These are phyloP conservation scores for Skeletonema costatum DNA, from an alignment of 108 stramenopile species.

Conservation along the genomic window DNA sequence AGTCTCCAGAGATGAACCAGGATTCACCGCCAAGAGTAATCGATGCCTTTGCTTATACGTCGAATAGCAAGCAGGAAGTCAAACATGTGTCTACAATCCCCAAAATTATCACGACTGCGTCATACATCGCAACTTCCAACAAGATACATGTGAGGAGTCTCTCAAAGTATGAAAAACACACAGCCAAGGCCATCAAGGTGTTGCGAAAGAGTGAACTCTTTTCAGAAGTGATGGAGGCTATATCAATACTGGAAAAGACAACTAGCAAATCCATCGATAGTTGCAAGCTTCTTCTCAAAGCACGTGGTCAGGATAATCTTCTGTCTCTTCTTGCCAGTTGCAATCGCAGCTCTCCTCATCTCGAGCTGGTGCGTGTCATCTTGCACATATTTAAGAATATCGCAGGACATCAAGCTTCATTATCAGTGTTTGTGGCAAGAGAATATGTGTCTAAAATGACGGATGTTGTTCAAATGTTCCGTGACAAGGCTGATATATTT, in stretches of 20 bases:
- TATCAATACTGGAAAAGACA: slow-evolving; percentile 65
- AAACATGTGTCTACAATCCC: neutral
- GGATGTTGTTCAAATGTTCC: slow-evolving; percentile 87
- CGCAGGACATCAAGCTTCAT: slow-evolving; percentile 47
- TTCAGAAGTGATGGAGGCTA: slow-evolving; percentile 74
- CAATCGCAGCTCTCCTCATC: slow-evolving; percentile 91
- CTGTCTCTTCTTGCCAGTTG: slow-evolving; percentile 74
- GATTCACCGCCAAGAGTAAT: slow-evolving; percentile 21
- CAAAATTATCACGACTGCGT: neutral
- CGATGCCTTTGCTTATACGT: neutral
- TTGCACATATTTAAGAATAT: slow-evolving; percentile 81
- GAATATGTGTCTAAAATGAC: slow-evolving; percentile 62
- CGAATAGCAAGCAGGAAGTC: neutral
- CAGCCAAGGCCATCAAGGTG: slow-evolving; percentile 49
- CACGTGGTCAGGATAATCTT: slow-evolving; percentile 68
- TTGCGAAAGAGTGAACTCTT: slow-evolving; percentile 66
- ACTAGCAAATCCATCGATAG: slow-evolving; percentile 70
- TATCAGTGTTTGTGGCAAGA: slow-evolving; percentile 51
- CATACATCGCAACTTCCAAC: neutral
- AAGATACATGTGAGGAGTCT: slow-evolving; percentile 13
- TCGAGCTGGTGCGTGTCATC: slow-evolving; percentile 76
- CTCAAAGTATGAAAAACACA: slow-evolving; percentile 23
- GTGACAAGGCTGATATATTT: slow-evolving; percentile 64
- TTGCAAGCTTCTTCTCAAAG: slow-evolving; percentile 67
- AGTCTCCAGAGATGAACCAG: slow-evolving; percentile 28